These are phyloP conservation scores for Bipolaris gigantea DNA, from an alignment of 2,329 filamentous ascomycete genomes.

Conservation along the genomic window DNA sequence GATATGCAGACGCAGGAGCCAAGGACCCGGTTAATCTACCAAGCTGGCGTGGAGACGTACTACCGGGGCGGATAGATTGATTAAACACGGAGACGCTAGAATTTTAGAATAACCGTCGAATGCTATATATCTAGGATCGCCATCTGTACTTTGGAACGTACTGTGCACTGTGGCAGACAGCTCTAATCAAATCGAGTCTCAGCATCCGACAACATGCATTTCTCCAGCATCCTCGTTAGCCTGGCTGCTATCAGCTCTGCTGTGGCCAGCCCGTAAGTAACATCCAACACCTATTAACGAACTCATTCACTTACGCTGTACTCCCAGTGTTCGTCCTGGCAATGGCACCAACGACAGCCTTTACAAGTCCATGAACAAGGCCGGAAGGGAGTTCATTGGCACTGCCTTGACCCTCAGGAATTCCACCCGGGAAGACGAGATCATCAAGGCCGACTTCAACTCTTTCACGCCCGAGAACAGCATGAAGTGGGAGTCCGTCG, in stretches of 20 bases:
- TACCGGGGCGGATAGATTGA: conserved; percentile 16
- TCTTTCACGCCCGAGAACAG: conserved; percentile 30
- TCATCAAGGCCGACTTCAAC: conserved; percentile 36
- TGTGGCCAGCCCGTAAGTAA: conserved; percentile 23
- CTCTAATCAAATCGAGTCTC: background rate
- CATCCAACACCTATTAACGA: background rate
- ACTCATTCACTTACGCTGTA: conserved; percentile 1
- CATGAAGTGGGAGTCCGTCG: conserved; percentile 44
- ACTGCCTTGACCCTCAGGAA: conserved; percentile 33
- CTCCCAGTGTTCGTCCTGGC: conserved; percentile 8
- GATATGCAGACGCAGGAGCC: conserved; percentile 12
- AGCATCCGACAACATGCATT: conserved; percentile 26
- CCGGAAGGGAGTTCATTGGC: conserved; percentile 29
- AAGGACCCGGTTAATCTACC: conserved; percentile 24
- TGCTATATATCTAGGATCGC: conserved; percentile 16
- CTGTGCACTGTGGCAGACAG: conserved; percentile 13
- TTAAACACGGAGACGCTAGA: conserved; percentile 14
- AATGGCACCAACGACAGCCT: conserved; percentile 20
- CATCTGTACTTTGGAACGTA: background rate
- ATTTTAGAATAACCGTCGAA: conserved; percentile 24
- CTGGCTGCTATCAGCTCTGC: conserved; percentile 28
- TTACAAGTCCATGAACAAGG: conserved; percentile 30
- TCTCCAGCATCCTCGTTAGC: conserved; percentile 29
- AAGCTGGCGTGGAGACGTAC: conserved; percentile 6
- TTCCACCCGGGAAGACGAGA: conserved; percentile 27